Evolutionary conservation across 768 basidiomycete species (phyloP), one percentile per base, ranked within the genome.

Genomic region (Panellus pusillus): DNA sequence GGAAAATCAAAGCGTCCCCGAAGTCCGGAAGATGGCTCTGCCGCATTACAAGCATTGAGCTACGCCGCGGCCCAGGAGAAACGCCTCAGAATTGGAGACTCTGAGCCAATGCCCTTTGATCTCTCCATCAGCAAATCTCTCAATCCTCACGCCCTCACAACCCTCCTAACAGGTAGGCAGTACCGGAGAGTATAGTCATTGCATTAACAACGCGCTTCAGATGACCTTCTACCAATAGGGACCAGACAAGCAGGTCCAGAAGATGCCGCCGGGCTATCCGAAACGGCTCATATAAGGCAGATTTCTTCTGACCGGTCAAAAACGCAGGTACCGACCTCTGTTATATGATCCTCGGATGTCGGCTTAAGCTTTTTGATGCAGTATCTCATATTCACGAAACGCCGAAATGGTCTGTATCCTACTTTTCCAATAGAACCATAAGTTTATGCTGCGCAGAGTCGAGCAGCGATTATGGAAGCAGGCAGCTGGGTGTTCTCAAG

Each of bases 301-400:
- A 61, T 63, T 38, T 63, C 62, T 4, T 42, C 29, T 29, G 60
- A 63, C 52, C 50, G 49, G 8, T 49, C 60, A 28, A 61, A 63
- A 40, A 54, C 57, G 6, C 62, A 57, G 55, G 55, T 57, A n/a
- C 14, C 18, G 19, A 6, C 20, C n/a, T 19, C 24, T 28, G n/a
- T 1, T 36, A 12, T 6, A 14, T 18, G 12, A 24, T 24, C 24
- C 3, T 20, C 8, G 4, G 8, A 39, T 35, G 13, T 32, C 44
- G 8, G 32, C 50, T 47, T 24, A 50, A n/a, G 18, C 20, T 31
- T 5, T 32, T 37, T 0, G 24, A 24, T 24, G 24, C 14, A 63
- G 52, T 63, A 63, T 29, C 58, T 63, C 13, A 63, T 63, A 19
- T 63, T 63, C 45, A 61, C 43, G 13, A 58, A 63, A 29, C 43